A percentile compares a stretch with the other conserved stretches of the same genome.
Evolutionary conservation across 2,329 filamentous ascomycete genomes (phyloP).

Genomic region (Diaporthe amygdali): DNA sequence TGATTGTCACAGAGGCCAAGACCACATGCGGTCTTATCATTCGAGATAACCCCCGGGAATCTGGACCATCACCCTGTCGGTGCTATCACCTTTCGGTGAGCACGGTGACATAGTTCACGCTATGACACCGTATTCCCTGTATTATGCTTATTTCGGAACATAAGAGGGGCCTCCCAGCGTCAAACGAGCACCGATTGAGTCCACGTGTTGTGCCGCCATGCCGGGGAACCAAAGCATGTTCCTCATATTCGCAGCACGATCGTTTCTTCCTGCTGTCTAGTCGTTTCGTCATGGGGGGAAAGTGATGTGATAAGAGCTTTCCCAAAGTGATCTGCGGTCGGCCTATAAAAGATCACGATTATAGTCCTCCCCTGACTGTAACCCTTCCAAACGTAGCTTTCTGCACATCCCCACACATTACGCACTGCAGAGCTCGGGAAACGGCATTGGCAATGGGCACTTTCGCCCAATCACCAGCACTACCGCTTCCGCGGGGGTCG

Average conservation of each 20-base stretch:
- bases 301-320: neutral
- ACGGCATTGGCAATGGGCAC: neutral
- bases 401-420: neutral
- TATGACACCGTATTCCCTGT: neutral
- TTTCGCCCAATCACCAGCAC: neutral
- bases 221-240: neutral
- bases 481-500: conserved; percentile 1
- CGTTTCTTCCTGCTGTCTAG: neutral
- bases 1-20: neutral
- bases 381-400: neutral
- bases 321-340: neutral
- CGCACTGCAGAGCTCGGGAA: neutral
- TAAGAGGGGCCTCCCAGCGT: neutral
- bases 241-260: neutral
- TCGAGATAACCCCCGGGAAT: neutral
- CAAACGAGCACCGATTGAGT: neutral
- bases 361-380: neutral
- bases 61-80: neutral
- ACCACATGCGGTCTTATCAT: neutral
- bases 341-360: neutral
- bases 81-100: neutral
- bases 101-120: conserved; percentile 11
- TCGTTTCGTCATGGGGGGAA: conserved; percentile 4
- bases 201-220: neutral
- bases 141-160: neutral